These are phyloP conservation scores for Rhododendron simsii DNA, from an alignment of 148 eudicot species.

Conservation along the genomic window DNA sequence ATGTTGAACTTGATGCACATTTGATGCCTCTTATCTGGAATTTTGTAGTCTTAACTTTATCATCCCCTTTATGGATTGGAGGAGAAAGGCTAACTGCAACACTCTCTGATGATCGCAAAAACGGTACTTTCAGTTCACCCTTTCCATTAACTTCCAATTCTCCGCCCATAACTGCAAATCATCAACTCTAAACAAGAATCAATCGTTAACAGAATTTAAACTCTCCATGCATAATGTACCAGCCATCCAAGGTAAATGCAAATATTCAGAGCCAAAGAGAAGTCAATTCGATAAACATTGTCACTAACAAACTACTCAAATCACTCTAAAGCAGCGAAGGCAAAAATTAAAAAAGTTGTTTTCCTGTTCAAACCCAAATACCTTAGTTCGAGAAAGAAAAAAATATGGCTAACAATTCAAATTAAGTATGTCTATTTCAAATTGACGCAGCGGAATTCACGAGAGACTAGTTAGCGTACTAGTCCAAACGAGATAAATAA, in stretches of 20 bases:
- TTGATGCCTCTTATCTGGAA: conserved; percentile 61
- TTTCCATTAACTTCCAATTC: conserved; percentile 59
- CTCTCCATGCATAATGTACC: background rate
- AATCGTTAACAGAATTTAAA: background rate
- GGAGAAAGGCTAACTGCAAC: conserved; percentile 31
- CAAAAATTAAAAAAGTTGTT: no score
- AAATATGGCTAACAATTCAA: background rate
- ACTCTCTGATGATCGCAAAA: conserved; percentile 43
- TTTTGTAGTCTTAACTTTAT: conserved; percentile 33
- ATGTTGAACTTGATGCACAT: conserved; percentile 66
- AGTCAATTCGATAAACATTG: background rate
- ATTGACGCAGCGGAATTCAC: no score
- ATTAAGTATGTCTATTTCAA: background rate
- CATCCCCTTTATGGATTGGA: conserved; percentile 22
- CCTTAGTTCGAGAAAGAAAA: background rate
- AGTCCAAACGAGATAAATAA: no score
- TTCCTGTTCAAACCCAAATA: background rate
- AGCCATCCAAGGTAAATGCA: background rate
- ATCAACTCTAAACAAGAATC: conserved; percentile 16
- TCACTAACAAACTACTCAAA: background rate
- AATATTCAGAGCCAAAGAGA: background rate
- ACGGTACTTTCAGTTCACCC: conserved; percentile 47
- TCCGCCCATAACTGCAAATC: conserved; percentile 17
- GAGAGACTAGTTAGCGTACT: no score
- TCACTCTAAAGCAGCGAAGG: background rate